Base-by-base conservation (phyloP, 495 filamentous ascomycete genomes). In the Daldinia childiae region DNA sequence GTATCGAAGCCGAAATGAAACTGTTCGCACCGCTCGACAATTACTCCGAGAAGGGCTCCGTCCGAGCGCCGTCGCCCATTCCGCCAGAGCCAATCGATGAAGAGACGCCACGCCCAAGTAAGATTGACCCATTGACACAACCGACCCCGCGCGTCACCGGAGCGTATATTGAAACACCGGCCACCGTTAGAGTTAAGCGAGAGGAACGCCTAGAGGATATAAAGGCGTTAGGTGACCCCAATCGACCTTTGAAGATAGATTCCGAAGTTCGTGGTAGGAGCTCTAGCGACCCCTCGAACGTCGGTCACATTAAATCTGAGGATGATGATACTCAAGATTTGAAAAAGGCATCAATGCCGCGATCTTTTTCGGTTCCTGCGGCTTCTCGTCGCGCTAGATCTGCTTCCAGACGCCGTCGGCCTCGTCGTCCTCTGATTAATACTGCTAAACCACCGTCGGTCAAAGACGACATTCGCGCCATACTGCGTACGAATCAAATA, bases 21-120 rank as follows among this genome's bases (percentile, higher is more conserved):
- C 80, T 88, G 2, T 88, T 88, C 62, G 86, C 85, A 11, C 83
- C 84, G 0, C 75, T 77, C 52, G 86, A 87, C 30, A 83, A 83
- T 61, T 82, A 84, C 41, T 88, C 86, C 8, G 85, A 88, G 66
- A 81, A 77, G 34, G 82, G 84, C 21, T 87, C 86, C 7, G 71
- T 84, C 27, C 82, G 85, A 45, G 82, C 79, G 17, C 80, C 80
- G 0, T 87, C 85, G 14, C 83, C 82, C 11, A 67, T 74, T 30
- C 59, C 38, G 24, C 65, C 78, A 6, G 79, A 81, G 26, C 72
- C 69, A 11, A 66, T 66, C 5, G 77, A 77, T 15, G 80, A 84
- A n/a, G 79, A 82, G 61, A 87, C 85, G 12, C 85, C 85, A 9
- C 79, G 76, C 48, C 74, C 82, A 36, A 74, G 63, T 26, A 84